Conservation (phyloP, 306 rosid species). For the Crataegus laevigata region DNA sequence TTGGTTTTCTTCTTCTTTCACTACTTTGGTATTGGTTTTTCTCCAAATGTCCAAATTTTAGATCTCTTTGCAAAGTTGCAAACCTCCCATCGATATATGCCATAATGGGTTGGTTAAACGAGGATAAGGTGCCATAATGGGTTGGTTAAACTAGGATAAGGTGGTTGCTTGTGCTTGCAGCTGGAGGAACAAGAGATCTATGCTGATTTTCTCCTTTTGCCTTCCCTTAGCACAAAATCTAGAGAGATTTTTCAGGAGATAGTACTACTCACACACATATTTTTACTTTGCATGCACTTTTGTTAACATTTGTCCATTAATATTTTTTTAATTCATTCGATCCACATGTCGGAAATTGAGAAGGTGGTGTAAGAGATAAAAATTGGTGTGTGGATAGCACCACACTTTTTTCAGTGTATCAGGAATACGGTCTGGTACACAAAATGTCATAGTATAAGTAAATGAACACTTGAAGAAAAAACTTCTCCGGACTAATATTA, state of each 20-base stretch:
- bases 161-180: not conserved
- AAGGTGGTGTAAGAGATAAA: too few species aligned
- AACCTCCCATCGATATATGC: not conserved
- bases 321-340: too few species aligned
- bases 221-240: not conserved
- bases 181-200: not conserved
- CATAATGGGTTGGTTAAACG: not conserved
- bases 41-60: not conserved
- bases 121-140: not conserved
- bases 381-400: too few species aligned
- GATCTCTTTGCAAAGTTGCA: not conserved
- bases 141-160: not conserved
- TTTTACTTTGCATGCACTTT: too few species aligned
- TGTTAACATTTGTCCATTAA: too few species aligned
- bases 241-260: too few species aligned
- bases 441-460: too few species aligned
- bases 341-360: too few species aligned
- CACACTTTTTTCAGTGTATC: too few species aligned
- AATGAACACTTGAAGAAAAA: too few species aligned
- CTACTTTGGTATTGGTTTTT: not conserved
- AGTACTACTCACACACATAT: too few species aligned
- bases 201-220: not conserved
- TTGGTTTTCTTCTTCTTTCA: not conserved
- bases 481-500: too few species aligned
- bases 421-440: fast-evolving